Evolutionary conservation across 768 basidiomycete genomes (phyloP), one percentile per base, ranked within the genome.

Genomic region (Gloeophyllum trabeum): DNA sequence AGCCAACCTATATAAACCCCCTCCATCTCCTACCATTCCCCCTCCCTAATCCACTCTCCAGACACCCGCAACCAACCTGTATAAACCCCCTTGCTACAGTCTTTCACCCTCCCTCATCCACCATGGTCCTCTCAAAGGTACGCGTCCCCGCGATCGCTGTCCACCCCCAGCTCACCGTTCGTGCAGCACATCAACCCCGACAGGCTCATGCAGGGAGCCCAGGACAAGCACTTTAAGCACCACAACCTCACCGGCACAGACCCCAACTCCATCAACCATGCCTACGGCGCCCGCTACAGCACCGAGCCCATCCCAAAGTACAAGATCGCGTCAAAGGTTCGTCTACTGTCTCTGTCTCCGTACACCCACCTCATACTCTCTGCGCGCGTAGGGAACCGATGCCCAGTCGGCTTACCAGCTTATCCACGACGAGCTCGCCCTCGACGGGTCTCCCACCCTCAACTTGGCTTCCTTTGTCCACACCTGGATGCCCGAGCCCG

Each of bases 241-340:
- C 63, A 57, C 43, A 46, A 51, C 30, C 52, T 70, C n/a, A 66
- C 62, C 34, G 52, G 58, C 12, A 55, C 55, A 2, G 42, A 62
- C 2, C 51, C 64, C 5, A 53, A 62, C 26, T 45, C 58, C 1
- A 35, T 68, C 6, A 43, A 52, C 0, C 70, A 73, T 43, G 56
- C 73, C 0, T 83, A 81, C 46, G 76, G 73, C 19, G 73, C 70
- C 16, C 74, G 79, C 35, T 85, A 84, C 54, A 71, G 71, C 13
- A 79, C 79, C n/a, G 56, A 53, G n/a, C 67, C 79, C 16, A 61
- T 87, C 41, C 83, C 84, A 13, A 88, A 84, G 56, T 87, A 71
- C 58, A 65, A 65, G 43, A 53, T 88, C 6, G 72, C 82, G 0
- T 62, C 65, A 28, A 77, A 71, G 59, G 76, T 70, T 44, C 7